Percentiles rank a stretch among this genome's conserved stretches.
Conservation (phyloP, 139 green algal species). For the Auxenochlorella protothecoides region DNA sequence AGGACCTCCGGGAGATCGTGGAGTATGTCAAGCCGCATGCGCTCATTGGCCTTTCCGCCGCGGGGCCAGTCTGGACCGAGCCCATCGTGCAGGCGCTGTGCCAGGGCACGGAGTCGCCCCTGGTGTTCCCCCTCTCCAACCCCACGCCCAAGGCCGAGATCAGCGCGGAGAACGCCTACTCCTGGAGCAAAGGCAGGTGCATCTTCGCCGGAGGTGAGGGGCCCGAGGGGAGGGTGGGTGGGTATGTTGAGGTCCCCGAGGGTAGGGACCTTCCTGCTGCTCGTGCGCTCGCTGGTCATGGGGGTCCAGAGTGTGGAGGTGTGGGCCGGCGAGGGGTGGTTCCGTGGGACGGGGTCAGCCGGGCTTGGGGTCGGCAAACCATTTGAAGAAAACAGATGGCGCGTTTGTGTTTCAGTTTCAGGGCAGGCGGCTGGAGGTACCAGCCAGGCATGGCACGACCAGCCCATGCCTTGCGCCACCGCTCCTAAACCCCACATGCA, state of each 20-base stretch:
- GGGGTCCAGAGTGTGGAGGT: too few species aligned
- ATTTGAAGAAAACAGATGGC: not conserved
- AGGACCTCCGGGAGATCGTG: conserved; percentile 34
- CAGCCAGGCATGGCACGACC: not conserved
- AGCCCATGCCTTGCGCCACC: not conserved
- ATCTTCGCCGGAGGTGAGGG: conserved; percentile 36
- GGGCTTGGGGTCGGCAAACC: too few species aligned
- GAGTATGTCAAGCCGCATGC: conserved; percentile 51
- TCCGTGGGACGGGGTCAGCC: too few species aligned
- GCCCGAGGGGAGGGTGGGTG: too few species aligned
- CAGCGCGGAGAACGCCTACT: conserved; percentile 60
- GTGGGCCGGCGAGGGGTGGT: too few species aligned
- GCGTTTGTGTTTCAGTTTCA: not conserved
- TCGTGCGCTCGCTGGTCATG: too few species aligned
- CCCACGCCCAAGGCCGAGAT: conserved; percentile 73
- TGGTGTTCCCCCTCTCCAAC: conserved; percentile 85
- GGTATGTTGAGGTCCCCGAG: too few species aligned
- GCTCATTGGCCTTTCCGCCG: conserved; percentile 46
- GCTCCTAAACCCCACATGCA: not conserved
- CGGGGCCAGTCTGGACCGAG: conserved; percentile 32
- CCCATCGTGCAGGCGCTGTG: conserved; percentile 56
- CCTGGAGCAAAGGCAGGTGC: conserved; percentile 42
- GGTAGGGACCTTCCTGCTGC: too few species aligned
- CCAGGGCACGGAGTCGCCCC: conserved; percentile 36
- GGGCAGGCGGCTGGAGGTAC: too few species aligned